Percentiles rank a stretch among this genome's conserved stretches.
These are phyloP conservation scores for Acanthamoeba triangularis DNA, from an alignment of 208 protist species.

Conservation along the genomic window DNA sequence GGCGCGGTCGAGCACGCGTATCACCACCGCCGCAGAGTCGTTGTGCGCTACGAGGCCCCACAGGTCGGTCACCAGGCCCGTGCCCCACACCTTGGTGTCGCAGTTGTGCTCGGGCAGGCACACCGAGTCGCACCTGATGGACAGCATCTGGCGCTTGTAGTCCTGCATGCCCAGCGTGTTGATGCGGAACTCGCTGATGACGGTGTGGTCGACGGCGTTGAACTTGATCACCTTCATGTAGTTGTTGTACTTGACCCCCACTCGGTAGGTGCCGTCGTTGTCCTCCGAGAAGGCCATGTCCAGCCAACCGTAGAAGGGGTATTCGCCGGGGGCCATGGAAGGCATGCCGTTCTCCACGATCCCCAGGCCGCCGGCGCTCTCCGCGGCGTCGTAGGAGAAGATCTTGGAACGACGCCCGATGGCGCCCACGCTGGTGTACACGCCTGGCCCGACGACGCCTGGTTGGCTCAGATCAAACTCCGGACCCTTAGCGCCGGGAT, in stretches of 20 bases:
- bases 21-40: neutral
- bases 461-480: neutral
- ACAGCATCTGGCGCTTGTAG: neutral
- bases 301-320: neutral
- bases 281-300: neutral
- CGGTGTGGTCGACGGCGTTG: neutral
- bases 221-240: constrained; percentile 35
- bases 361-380: neutral
- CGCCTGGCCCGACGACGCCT: neutral
- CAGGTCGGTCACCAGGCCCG: neutral
- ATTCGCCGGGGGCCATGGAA: neutral
- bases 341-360: neutral
- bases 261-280: neutral
- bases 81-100: neutral
- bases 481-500: neutral
- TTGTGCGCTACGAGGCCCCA: neutral
- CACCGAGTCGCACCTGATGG: neutral
- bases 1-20: neutral
- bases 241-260: neutral
- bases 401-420: neutral
- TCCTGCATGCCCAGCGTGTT: neutral
- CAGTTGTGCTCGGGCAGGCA: neutral
- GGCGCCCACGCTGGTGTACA: neutral
- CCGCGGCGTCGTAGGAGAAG: neutral
- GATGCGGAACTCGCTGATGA: constrained; percentile 6